Conservation (phyloP, 129 eudicot species). For the Ambrosia artemisiifolia region DNA sequence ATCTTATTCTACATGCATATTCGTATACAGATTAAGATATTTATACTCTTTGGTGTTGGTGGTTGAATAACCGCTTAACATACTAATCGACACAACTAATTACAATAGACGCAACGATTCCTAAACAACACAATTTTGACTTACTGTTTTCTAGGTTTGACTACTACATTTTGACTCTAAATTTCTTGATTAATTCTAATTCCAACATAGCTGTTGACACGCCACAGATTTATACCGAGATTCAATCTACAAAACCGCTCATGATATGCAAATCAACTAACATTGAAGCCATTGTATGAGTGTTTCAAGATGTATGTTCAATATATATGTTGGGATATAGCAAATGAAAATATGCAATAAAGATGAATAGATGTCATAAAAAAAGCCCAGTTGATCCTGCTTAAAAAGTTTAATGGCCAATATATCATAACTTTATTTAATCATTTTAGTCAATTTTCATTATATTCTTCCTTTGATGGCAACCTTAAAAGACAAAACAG, state of each 20-base stretch:
- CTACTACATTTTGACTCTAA: too few species aligned
- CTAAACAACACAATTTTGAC: too few species aligned
- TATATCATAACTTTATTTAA: background rate
- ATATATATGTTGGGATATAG: background rate
- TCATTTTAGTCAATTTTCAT: background rate
- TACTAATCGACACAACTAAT: too few species aligned
- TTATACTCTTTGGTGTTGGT: too few species aligned
- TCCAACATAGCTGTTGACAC: background rate
- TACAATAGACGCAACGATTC: too few species aligned
- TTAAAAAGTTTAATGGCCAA: background rate
- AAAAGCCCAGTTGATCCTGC: background rate
- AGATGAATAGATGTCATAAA: too few species aligned
- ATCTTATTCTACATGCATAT: too few species aligned
- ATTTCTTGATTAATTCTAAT: too few species aligned
- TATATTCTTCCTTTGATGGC: background rate
- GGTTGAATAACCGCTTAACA: too few species aligned
- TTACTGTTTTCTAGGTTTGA: too few species aligned
- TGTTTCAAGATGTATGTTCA: background rate
- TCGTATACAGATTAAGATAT: too few species aligned
- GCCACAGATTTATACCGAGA: background rate
- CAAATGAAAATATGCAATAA: background rate
- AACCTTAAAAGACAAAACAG: conserved; percentile 2
- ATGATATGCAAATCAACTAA: background rate
- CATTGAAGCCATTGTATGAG: background rate
- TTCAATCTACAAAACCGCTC: background rate